Conservation (phyloP, 2,329 filamentous ascomycete genomes). For the Neurospora sp. region DNA sequence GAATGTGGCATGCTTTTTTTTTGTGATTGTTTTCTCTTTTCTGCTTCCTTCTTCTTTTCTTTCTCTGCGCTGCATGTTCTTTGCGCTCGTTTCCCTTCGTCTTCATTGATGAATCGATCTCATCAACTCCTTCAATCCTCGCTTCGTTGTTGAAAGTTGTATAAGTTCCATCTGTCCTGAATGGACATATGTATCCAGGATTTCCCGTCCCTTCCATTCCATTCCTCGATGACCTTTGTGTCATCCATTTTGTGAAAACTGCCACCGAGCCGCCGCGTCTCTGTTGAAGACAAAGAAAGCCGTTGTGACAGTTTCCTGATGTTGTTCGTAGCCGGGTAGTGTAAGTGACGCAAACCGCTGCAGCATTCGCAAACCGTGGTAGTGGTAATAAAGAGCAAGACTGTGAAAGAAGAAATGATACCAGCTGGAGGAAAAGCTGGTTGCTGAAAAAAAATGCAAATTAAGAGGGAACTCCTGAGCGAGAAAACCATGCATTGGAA, state of each 20-base stretch:
- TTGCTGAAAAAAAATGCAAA: not conserved
- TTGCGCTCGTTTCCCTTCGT: not conserved
- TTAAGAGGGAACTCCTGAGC: not conserved
- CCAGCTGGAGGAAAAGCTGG: not conserved
- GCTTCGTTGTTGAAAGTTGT: not conserved
- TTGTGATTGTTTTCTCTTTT: not conserved
- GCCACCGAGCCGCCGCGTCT: not conserved
- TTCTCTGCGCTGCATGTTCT: not conserved
- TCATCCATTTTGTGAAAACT: not conserved
- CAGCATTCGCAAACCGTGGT: not conserved
- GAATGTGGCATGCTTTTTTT: not conserved
- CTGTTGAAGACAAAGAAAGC: not conserved
- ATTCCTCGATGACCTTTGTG: too few species aligned
- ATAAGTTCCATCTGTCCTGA: not conserved
- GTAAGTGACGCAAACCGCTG: not conserved
- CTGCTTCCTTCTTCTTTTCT: not conserved
- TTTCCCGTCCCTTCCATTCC: not conserved
- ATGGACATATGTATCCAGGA: not conserved
- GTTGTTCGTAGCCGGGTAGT: not conserved
- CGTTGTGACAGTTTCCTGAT: not conserved
- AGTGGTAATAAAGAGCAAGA: not conserved
- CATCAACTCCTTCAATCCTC: not conserved
- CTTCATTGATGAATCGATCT: not conserved
- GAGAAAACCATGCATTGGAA: not conserved
- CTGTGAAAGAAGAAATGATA: not conserved